Conservation (phyloP, 2,329 filamentous ascomycete genomes). For the Stemphylium lycopersici region DNA sequence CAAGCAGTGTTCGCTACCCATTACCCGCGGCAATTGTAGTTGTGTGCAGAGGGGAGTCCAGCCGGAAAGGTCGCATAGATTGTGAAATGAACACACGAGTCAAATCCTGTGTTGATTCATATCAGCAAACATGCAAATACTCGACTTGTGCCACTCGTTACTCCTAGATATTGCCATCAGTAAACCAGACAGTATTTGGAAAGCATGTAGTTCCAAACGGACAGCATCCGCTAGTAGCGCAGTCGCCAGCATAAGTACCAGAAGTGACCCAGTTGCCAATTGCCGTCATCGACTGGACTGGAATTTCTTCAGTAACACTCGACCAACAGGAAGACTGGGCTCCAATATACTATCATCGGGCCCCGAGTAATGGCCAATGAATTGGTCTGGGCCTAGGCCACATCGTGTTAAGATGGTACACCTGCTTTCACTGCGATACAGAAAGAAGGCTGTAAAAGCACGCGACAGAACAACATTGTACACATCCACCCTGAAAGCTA, state of each 20-base stretch:
- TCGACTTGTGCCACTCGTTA: not conserved
- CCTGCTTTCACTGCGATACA: not conserved
- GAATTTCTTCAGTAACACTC: not conserved
- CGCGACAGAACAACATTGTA: not conserved
- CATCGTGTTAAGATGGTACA: not conserved
- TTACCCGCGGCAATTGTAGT: not conserved
- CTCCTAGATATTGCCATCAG: not conserved
- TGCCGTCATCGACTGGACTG: not conserved
- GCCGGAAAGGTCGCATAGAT: constrained; percentile 5
- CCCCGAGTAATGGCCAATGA: not conserved
- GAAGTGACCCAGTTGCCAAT: too few relatives aligned
- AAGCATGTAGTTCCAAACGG: not conserved
- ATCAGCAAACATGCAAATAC: not conserved
- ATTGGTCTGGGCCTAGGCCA: not conserved
- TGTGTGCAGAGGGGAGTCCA: constrained; percentile 1
- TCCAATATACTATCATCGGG: not conserved
- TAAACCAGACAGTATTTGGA: not conserved
- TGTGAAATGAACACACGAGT: constrained; percentile 1
- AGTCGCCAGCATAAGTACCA: too few relatives aligned
- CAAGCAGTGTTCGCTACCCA: not conserved
- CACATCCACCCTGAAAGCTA: not conserved
- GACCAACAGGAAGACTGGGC: not conserved
- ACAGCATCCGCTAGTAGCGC: not conserved
- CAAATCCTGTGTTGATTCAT: not conserved
- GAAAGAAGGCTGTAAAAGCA: not conserved